Percentiles rank a stretch among this genome's conserved stretches.
Evolutionary conservation across 164 flowering plant species (phyloP).

Genomic region (Dillenia suffruticosa): DNA sequence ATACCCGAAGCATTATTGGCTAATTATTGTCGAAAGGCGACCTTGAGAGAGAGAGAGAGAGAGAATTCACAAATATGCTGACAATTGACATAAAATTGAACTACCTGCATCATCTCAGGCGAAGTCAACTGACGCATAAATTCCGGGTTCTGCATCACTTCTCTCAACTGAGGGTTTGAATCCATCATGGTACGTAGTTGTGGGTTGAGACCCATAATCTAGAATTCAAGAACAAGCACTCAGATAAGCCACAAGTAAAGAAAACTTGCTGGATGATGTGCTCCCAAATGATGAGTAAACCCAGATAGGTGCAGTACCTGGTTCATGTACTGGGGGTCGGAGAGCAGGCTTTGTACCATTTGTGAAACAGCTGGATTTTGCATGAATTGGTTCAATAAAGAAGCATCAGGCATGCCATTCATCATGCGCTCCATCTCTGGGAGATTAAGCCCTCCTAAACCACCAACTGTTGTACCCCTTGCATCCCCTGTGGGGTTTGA

Average conservation of each 20-base stretch:
- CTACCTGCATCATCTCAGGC: conserved; percentile 70
- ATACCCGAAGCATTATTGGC: too few relatives aligned
- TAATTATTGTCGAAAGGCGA: too few relatives aligned
- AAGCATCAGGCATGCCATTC: conserved; percentile 53
- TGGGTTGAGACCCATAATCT: conserved; percentile 43
- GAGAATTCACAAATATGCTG: not conserved
- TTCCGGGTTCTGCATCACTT: conserved; percentile 79
- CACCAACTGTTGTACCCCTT: conserved; percentile 50
- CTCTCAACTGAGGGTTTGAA: conserved; percentile 50
- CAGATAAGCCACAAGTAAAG: not conserved
- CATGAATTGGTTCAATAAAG: conserved; percentile 58
- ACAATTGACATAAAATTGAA: not conserved
- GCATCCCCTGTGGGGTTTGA: conserved; percentile 46
- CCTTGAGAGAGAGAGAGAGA: too few relatives aligned
- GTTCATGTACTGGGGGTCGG: conserved; percentile 64
- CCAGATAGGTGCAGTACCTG: conserved; percentile 27
- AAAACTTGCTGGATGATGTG: not conserved
- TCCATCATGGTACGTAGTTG: conserved; percentile 50
- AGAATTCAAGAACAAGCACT: conserved; percentile 4
- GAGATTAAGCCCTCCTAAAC: conserved; percentile 62
- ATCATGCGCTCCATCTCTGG: conserved; percentile 60
- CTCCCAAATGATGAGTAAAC: not conserved
- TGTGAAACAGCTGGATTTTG: conserved; percentile 89
- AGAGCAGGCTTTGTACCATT: conserved; percentile 71
- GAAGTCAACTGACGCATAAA: conserved; percentile 60